These are phyloP conservation scores for Cryptococcus sp. DNA, from an alignment of 1,284 basidiomycete genomes.

Conservation along the genomic window DNA sequence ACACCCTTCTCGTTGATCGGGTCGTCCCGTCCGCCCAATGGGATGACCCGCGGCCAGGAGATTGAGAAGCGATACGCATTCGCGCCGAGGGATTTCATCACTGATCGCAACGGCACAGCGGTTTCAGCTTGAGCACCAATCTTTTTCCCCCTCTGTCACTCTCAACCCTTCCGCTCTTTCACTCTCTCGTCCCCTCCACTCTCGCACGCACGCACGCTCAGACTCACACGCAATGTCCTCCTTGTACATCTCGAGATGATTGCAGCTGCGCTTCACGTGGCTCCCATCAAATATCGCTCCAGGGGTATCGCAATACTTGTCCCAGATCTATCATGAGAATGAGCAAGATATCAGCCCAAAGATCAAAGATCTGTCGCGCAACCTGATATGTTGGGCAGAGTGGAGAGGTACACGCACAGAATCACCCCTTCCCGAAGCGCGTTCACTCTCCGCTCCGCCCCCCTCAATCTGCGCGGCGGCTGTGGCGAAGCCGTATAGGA, in stretches of 20 bases:
- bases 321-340: slow-evolving; percentile 67
- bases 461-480: slow-evolving; percentile 40
- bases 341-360: too few relatives aligned
- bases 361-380: neutral
- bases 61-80: slow-evolving; percentile 69
- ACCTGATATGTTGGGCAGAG: slow-evolving; percentile 17
- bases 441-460: slow-evolving; percentile 32
- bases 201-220: neutral
- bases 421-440: slow-evolving; percentile 30
- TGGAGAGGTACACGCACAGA: slow-evolving; percentile 24
- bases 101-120: slow-evolving; percentile 1
- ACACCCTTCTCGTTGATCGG: slow-evolving; percentile 70
- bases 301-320: slow-evolving; percentile 67
- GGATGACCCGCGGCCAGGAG: slow-evolving; percentile 73
- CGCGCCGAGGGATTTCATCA: slow-evolving; percentile 64
- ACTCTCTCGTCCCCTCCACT: too few relatives aligned
- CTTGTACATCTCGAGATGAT: slow-evolving; percentile 68
- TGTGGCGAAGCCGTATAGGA: slow-evolving; percentile 52
- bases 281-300: slow-evolving; percentile 68
- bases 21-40: slow-evolving; percentile 65
- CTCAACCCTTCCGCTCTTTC: too few relatives aligned
- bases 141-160: too few relatives aligned
- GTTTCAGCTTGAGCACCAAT: neutral
- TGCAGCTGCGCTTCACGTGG: slow-evolving; percentile 68
- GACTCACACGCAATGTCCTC: slow-evolving; percentile 63